These are phyloP conservation scores for Trypanosoma cruzi DNA, from an alignment of 208 protist species.

Conservation along the genomic window DNA sequence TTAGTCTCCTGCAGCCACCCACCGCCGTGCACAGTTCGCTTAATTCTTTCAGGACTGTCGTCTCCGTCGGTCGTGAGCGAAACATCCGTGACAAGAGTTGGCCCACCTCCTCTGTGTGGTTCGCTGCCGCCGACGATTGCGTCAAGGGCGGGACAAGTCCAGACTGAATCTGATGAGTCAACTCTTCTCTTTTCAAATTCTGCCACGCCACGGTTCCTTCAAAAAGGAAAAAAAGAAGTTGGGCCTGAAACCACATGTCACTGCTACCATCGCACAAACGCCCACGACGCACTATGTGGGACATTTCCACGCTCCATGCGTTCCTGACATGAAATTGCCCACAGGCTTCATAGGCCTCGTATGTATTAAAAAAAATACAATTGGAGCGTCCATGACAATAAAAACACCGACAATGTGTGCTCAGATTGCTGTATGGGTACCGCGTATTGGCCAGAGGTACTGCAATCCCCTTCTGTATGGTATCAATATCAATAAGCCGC, in stretches of 20 bases:
- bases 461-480: conserved; percentile 7
- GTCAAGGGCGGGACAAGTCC: not conserved
- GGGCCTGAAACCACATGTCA: conserved; percentile 30
- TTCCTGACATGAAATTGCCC: conserved; percentile 4
- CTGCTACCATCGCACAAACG: conserved; percentile 20
- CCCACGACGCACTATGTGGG: not conserved
- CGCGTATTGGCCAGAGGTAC: not conserved
- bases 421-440: conserved; percentile 19
- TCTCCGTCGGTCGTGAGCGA: conserved; percentile 4
- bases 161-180: conserved; percentile 5
- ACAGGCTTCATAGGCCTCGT: conserved; percentile 20
- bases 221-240: conserved; percentile 20
- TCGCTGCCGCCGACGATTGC: not conserved
- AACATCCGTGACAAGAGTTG: conserved; percentile 14
- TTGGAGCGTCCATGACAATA: conserved; percentile 20
- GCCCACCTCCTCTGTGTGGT: not conserved
- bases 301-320: conserved; percentile 4
- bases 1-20: not conserved
- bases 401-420: conserved; percentile 19
- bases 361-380: conserved; percentile 27
- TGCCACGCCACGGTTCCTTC: conserved; percentile 4
- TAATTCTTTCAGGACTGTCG: not conserved
- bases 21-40: not conserved
- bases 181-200: not conserved
- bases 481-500: conserved; percentile 31